These are phyloP conservation scores for Rhododendron molle DNA, from an alignment of 148 eudicot genomes.

Conservation along the genomic window DNA sequence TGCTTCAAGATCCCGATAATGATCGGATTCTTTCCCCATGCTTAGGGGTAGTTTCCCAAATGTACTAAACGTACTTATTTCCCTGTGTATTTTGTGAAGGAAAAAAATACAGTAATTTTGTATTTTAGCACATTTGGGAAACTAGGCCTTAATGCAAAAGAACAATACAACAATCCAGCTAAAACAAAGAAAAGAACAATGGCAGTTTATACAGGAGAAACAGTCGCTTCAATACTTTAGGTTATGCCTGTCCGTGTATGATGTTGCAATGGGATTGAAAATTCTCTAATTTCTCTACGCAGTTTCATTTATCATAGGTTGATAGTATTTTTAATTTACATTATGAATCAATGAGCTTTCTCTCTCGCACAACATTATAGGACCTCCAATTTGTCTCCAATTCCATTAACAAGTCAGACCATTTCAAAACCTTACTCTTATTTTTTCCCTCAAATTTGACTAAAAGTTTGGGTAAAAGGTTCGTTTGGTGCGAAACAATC, in stretches of 20 bases:
- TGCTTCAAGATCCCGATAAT: neutral
- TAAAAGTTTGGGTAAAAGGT: neutral
- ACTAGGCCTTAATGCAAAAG: too few species aligned
- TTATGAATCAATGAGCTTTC: neutral
- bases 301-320: neutral
- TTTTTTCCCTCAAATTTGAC: neutral
- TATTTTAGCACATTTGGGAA: too few species aligned
- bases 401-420: neutral
- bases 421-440: neutral
- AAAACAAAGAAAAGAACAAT: too few species aligned
- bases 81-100: too few species aligned
- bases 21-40: neutral
- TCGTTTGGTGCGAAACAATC: neutral
- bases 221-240: neutral
- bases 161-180: too few species aligned
- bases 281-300: neutral
- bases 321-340: neutral
- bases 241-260: neutral
- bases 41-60: neutral
- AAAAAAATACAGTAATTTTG: too few species aligned
- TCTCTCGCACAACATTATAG: neutral
- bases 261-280: neutral
- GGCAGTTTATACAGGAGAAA: neutral
- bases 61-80: too few species aligned
- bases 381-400: neutral